These are phyloP conservation scores for Haplosporangium sp. DNA, from an alignment of 371 early-diverging fungal species.

Conservation along the genomic window DNA sequence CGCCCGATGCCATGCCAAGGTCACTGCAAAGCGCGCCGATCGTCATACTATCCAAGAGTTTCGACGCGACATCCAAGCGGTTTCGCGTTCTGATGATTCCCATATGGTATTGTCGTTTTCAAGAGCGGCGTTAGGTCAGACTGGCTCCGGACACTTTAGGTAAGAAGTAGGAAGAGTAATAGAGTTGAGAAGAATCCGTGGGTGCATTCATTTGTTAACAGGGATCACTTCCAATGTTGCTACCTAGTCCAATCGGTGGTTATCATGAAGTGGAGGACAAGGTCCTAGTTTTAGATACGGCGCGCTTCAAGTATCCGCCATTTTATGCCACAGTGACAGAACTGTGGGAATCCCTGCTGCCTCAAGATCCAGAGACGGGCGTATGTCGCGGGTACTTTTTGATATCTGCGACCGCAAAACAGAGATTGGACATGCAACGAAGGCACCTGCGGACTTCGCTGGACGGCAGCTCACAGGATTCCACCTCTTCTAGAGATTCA, in stretches of 20 bases:
- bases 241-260: slow-evolving; percentile 72
- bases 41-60: slow-evolving; percentile 81
- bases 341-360: slow-evolving; percentile 84
- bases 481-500: slow-evolving; percentile 4
- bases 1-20: slow-evolving; percentile 86
- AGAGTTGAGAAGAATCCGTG: not conserved
- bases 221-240: not conserved
- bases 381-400: slow-evolving; percentile 88
- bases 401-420: slow-evolving; percentile 54
- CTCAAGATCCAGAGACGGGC: slow-evolving; percentile 82
- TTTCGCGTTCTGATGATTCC: slow-evolving; percentile 70
- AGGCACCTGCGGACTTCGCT: slow-evolving; percentile 1
- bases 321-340: slow-evolving; percentile 77
- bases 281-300: slow-evolving; percentile 86
- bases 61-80: slow-evolving; percentile 71
- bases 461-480: not conserved
- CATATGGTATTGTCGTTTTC: slow-evolving; percentile 91
- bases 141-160: slow-evolving; percentile 74
- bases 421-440: slow-evolving; percentile 24
- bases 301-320: slow-evolving; percentile 88
- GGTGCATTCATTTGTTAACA: not conserved
- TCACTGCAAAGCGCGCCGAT: slow-evolving; percentile 74
- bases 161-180: not conserved
- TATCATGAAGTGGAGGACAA: slow-evolving; percentile 72
- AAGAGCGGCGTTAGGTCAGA: slow-evolving; percentile 80